phyloP scores from a whole-genome alignment of 441 rosid species.

The Populus hybrid region DNA sequence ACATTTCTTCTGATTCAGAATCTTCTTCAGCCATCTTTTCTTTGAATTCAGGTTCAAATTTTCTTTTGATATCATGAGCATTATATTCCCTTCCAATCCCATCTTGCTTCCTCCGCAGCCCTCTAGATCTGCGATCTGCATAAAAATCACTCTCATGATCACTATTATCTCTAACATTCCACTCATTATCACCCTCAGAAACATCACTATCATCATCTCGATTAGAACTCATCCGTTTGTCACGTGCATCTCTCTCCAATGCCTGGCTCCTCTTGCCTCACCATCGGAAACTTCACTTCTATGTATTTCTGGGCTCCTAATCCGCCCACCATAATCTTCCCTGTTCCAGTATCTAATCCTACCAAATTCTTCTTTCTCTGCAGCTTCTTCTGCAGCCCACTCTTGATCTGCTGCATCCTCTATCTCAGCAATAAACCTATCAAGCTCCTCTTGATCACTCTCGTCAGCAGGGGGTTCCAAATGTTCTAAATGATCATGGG shows the following conservation, averaged over 20 bases:
- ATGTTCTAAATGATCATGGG: too few relatives aligned
- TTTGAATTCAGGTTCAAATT: constrained; percentile 26
- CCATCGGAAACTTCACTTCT: constrained; percentile 37
- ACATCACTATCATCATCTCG: constrained; percentile 41
- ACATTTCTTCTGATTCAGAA: constrained; percentile 49
- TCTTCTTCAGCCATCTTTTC: constrained; percentile 32
- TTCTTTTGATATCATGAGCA: constrained; percentile 27
- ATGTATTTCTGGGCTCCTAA: constrained; percentile 45
- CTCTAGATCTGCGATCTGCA: constrained; percentile 34
- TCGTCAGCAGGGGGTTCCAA: constrained; percentile 53
- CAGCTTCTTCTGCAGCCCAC: constrained; percentile 93
- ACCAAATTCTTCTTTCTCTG: constrained; percentile 74
- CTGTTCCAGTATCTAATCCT: constrained; percentile 80
- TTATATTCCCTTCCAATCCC: constrained; percentile 14
- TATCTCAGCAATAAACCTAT: constrained; percentile 84
- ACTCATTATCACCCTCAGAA: constrained; percentile 30
- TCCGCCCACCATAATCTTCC: constrained; percentile 68
- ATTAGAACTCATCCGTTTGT: constrained; percentile 34
- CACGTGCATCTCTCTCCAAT: constrained; percentile 34
- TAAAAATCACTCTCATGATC: constrained; percentile 35
- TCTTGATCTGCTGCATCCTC: constrained; percentile 97
- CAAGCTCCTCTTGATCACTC: constrained; percentile 96
- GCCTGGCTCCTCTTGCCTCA: constrained; percentile 41
- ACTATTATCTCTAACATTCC: constrained; percentile 26
- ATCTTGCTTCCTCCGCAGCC: constrained; percentile 29